phyloP scores from a whole-genome alignment of 306 rosid species.

The Vigna trinervia region DNA sequence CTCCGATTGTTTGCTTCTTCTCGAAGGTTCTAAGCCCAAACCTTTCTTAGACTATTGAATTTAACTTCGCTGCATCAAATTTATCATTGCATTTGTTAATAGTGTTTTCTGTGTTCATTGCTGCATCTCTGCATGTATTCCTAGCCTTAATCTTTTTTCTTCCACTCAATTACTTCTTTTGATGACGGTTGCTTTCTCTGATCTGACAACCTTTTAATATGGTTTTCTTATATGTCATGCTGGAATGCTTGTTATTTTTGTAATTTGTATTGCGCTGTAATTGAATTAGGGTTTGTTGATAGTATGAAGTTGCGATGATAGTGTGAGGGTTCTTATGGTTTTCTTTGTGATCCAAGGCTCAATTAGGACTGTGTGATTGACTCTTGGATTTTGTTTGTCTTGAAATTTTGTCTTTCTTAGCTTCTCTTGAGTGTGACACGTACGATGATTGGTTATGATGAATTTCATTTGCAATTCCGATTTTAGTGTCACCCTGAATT shows the following conservation, averaged over 20 bases:
- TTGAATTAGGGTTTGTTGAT: conserved; percentile 41
- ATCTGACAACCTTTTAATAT: neutral
- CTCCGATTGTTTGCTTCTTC: conserved; percentile 30
- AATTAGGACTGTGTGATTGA: neutral
- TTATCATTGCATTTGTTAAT: neutral
- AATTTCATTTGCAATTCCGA: neutral
- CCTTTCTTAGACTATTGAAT: neutral
- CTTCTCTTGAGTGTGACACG: conserved; percentile 1
- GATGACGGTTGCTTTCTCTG: neutral
- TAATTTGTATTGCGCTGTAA: neutral
- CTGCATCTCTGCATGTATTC: neutral
- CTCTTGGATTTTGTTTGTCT: conserved; percentile 5
- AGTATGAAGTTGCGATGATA: neutral
- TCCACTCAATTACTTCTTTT: neutral
- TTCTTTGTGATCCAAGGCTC: neutral
- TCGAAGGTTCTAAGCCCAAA: conserved; percentile 28
- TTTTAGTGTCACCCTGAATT: neutral
- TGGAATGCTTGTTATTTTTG: neutral
- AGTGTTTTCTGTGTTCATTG: neutral
- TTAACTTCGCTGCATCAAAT: neutral
- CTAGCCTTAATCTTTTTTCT: neutral
- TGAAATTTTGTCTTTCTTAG: neutral
- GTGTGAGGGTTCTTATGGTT: neutral
- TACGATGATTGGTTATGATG: neutral
- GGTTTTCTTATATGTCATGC: neutral